These are phyloP conservation scores for Coniella vitis DNA, from an alignment of 2,329 filamentous ascomycete species.

Conservation along the genomic window DNA sequence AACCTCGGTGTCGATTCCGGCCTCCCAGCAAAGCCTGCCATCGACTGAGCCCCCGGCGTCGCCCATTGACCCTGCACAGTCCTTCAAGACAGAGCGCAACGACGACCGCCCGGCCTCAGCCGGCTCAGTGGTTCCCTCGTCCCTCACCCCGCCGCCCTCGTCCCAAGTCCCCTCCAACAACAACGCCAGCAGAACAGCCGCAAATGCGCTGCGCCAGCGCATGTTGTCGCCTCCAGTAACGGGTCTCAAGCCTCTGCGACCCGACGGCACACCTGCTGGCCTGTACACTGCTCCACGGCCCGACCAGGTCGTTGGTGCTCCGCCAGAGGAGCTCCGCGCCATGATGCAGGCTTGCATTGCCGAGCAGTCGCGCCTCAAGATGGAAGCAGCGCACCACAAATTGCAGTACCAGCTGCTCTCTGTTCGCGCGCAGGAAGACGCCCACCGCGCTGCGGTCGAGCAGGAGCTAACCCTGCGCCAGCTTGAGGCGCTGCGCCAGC, in stretches of 20 bases:
- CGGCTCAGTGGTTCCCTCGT: conserved; percentile 47
- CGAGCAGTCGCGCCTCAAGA: conserved; percentile 59
- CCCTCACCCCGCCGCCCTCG: conserved; percentile 50
- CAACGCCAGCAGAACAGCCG: conserved; percentile 23
- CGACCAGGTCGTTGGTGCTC: conserved; percentile 45
- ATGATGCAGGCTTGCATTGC: conserved; percentile 49
- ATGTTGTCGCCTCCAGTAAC: conserved; percentile 51
- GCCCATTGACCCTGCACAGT: conserved; percentile 38
- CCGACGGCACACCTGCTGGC: conserved; percentile 24
- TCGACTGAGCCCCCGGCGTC: conserved; percentile 51
- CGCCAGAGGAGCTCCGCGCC: conserved; percentile 47
- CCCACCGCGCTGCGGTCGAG: conserved; percentile 83
- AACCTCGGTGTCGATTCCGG: no score
- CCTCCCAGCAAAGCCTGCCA: conserved; percentile 49
- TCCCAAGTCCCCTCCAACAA: conserved; percentile 38
- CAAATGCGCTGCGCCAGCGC: conserved; percentile 38
- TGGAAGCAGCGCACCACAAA: conserved; percentile 83
- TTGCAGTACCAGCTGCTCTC: conserved; percentile 79
- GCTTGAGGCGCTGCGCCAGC: conserved; percentile 72
- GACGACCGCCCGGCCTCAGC: conserved; percentile 32
- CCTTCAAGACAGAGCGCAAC: conserved; percentile 44
- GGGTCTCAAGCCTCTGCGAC: conserved; percentile 27
- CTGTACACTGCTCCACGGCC: conserved; percentile 40
- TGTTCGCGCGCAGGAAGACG: conserved; percentile 76
- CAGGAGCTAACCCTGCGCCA: conserved; percentile 86